Evolutionary conservation across 2,329 filamentous ascomycete genomes (phyloP), one percentile per base, ranked within the genome.

Genomic region (Paraconiothyrium sp.): DNA sequence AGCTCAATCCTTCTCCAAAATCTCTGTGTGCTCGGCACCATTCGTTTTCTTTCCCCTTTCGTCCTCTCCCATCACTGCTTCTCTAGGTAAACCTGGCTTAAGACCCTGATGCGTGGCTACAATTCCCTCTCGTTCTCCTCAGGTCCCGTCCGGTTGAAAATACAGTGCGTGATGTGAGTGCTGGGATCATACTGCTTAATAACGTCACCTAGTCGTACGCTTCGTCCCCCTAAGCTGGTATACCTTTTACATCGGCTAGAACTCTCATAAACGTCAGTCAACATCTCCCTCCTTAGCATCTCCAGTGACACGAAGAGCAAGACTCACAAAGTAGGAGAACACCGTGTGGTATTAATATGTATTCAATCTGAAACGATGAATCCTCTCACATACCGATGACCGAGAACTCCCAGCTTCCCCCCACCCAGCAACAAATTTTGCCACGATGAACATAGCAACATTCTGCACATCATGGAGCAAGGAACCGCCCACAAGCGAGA

Each of bases 351-450:
- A 5, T 6, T 4, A 9, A 39, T 14, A 62, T 10, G 72, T 72
- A 44, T 20, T 20, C 20, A 20, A 20, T 20, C 20, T 20, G 20
- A 20, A 20, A 20, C 20, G 20, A 20, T 20, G 20, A 20, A 20
- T 20, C 20, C 20, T 20, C 20, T 20, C 20, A 20, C 20, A 20
- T 20, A 20, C 20, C 20, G 20, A 20, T 1, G 20, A 77, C 56
- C 56, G 74, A 77, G 58, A 72, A 78, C 10, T 66, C 71, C 70
- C 74, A 75, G 8, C 69, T 20, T 20, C 1, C 1, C 20, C 20
- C 20, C 20, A 11, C 37, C 14, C 2, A 4, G 1, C 8, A 16
- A 16, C 6, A 6, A 41, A 14, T 1, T 2, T 6, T 16, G 5
- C 14, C 13, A 41, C 13, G 16, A 41, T 16, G 14, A 16, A 62